Conservation (phyloP, 805 yeast genomes). For the Blastobotrys parvus region DNA sequence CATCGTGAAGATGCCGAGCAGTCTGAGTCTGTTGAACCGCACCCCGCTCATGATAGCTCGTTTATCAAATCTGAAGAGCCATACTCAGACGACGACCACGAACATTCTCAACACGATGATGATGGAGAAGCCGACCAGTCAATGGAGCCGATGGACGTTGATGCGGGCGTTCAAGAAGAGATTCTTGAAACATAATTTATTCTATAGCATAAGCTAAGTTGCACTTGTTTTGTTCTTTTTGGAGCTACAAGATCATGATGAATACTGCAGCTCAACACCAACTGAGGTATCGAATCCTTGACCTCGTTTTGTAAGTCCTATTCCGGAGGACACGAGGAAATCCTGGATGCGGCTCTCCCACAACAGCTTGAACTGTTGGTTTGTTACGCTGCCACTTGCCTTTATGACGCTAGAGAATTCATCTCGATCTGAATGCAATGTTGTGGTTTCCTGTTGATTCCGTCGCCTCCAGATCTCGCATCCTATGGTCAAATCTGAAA, state of each 20-base stretch:
- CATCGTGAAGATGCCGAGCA: background rate
- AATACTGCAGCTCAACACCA: constrained; percentile 57
- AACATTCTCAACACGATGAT: background rate
- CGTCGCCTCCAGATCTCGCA: constrained; percentile 64
- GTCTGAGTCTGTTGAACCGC: no score
- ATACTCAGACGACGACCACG: no score
- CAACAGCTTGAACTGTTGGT: constrained; percentile 49
- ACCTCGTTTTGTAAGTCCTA: constrained; percentile 40
- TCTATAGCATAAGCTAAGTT: no score
- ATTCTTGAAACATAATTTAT: no score
- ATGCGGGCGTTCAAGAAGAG: no score
- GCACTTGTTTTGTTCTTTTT: no score
- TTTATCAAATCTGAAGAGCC: no score
- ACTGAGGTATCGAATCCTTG: constrained; percentile 34
- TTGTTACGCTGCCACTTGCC: constrained; percentile 59
- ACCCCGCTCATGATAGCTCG: no score
- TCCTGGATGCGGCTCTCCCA: constrained; percentile 90
- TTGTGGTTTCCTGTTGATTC: background rate
- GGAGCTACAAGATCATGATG: constrained; percentile 34
- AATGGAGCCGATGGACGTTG: no score
- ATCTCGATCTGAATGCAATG: constrained; percentile 5
- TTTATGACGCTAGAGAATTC: constrained; percentile 62
- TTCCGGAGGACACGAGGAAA: constrained; percentile 70
- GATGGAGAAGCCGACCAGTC: no score
- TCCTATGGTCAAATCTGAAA: constrained; percentile 79